A percentile compares a stretch with the other conserved stretches of the same genome.
These are phyloP conservation scores for Globisporangium ultimum DNA, from an alignment of 352 stramenopile species.

Conservation along the genomic window DNA sequence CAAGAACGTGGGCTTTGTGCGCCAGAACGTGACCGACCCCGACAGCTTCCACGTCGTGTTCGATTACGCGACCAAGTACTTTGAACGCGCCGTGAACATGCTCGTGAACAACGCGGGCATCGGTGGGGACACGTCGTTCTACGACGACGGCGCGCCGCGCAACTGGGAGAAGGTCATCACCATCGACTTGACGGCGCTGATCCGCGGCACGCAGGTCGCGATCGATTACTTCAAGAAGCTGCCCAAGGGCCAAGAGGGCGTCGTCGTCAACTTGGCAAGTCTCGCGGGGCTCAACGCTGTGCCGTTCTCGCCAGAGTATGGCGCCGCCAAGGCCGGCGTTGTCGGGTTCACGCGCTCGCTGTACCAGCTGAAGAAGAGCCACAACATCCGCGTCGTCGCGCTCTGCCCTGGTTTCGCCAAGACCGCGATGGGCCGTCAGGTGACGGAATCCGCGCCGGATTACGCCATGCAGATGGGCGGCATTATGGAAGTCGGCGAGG, in stretches of 20 bases:
- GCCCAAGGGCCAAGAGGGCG: conserved; percentile 53
- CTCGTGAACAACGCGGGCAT: conserved; percentile 84
- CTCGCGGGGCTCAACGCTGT: conserved; percentile 26
- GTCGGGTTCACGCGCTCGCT: conserved; percentile 71
- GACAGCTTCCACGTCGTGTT: conserved; percentile 61
- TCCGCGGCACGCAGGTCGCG: conserved; percentile 65
- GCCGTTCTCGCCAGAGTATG: conserved; percentile 63
- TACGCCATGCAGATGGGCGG: conserved; percentile 17
- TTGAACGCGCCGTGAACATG: conserved; percentile 59
- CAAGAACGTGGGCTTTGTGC: conserved; percentile 53
- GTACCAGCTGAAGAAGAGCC: conserved; percentile 50
- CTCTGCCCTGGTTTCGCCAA: conserved; percentile 24
- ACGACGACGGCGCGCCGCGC: conserved; percentile 28
- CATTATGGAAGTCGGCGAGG: conserved; percentile 39
- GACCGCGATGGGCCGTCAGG: conserved; percentile 19
- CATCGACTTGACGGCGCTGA: conserved; percentile 69
- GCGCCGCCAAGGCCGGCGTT: conserved; percentile 72
- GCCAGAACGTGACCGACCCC: conserved; percentile 70
- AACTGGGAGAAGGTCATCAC: conserved; percentile 61
- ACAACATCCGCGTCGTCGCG: conserved; percentile 53
- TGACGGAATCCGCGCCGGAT: conserved; percentile 2
- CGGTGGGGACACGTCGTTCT: conserved; percentile 50
- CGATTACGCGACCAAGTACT: conserved; percentile 55
- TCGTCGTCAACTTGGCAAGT: conserved; percentile 25
- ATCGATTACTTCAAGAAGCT: conserved; percentile 59